Evolutionary conservation across 73 alveolate genomes (phyloP).

Genomic region (Stentor roeselii): DNA sequence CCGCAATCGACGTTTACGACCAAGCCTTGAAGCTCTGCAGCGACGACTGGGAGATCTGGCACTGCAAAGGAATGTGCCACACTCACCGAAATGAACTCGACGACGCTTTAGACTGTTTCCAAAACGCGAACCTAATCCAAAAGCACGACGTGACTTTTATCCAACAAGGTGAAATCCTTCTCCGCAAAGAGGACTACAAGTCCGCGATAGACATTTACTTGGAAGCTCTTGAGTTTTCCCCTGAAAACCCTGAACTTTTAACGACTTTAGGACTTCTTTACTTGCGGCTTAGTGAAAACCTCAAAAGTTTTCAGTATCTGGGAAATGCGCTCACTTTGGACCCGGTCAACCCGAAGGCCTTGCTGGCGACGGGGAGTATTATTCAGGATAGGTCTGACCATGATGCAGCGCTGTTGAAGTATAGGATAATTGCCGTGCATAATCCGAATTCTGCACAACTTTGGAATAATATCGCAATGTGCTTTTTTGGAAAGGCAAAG

Average conservation of each 20-base stretch:
- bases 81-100: slow-evolving; percentile 62
- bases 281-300: slow-evolving; percentile 72
- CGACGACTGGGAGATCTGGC: slow-evolving; percentile 95
- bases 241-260: slow-evolving; percentile 90
- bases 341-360: slow-evolving; percentile 85
- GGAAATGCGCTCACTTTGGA: slow-evolving; percentile 86
- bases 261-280: slow-evolving; percentile 90
- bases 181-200: slow-evolving; percentile 69
- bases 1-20: slow-evolving; percentile 89
- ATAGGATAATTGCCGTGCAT: slow-evolving; percentile 79
- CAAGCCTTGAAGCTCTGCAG: slow-evolving; percentile 79
- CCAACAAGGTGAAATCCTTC: slow-evolving; percentile 78
- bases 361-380: slow-evolving; percentile 90
- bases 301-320: slow-evolving; percentile 72
- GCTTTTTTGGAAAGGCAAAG: slow-evolving; percentile 92
- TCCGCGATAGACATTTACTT: slow-evolving; percentile 86
- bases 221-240: slow-evolving; percentile 84
- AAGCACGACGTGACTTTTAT: slow-evolving; percentile 79
- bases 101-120: slow-evolving; percentile 62
- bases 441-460: slow-evolving; percentile 95
- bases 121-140: slow-evolving; percentile 74
- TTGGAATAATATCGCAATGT: slow-evolving; percentile 98
- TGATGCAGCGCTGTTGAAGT: slow-evolving; percentile 85
- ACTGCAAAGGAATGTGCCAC: slow-evolving; percentile 82
- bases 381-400: slow-evolving; percentile 83